Conservation (phyloP, 768 basidiomycete species). For the Russula sp. region DNA sequence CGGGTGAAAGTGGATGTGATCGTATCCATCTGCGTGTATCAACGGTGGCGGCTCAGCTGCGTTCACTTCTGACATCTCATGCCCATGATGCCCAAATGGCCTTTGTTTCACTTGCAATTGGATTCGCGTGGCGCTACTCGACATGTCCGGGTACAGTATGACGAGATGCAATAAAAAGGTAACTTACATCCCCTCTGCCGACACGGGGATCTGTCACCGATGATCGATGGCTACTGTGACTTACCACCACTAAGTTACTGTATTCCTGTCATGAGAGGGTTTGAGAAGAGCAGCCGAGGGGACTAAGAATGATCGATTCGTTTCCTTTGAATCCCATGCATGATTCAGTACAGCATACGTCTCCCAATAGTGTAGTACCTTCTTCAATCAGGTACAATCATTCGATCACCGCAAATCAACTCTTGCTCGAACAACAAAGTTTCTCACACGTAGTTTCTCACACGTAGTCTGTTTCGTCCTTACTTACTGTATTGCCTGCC, state of each 20-base stretch:
- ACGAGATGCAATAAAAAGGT: background rate
- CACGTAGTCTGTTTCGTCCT: no score
- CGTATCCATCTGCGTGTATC: constrained; percentile 91
- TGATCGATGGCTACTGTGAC: background rate
- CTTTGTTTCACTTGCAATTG: constrained; percentile 4
- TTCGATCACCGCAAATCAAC: background rate
- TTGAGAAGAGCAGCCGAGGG: background rate
- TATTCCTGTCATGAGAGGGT: background rate
- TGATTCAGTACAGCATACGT: no score
- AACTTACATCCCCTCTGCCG: background rate
- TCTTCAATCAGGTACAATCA: background rate
- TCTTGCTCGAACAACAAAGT: background rate
- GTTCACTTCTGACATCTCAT: no score
- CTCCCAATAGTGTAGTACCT: no score
- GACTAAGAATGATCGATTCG: background rate
- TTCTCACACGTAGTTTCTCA: no score
- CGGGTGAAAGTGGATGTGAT: constrained; percentile 96
- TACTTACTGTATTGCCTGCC: no score
- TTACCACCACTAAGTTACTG: no score
- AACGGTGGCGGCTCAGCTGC: constrained; percentile 53
- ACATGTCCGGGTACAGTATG: constrained; percentile 33
- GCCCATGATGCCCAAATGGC: no score
- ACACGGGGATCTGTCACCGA: background rate
- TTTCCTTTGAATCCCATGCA: background rate
- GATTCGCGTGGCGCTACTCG: constrained; percentile 55